Conservation (phyloP, 768 basidiomycete species). For the Auriscalpium orientale region DNA sequence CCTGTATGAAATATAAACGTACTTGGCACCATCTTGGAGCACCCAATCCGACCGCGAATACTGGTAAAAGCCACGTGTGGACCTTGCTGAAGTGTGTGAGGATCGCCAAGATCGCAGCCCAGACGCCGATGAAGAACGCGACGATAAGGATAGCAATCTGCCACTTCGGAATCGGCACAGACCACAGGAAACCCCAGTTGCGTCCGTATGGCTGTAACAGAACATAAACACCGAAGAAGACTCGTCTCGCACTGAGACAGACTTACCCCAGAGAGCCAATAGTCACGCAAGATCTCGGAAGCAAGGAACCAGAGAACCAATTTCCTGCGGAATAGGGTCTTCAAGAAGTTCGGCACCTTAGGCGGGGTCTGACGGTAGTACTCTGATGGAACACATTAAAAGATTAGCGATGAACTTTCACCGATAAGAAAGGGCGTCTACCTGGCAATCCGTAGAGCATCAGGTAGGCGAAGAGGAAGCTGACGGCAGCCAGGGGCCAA, state of each 20-base stretch:
- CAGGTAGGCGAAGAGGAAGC: constrained; percentile 71
- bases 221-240: background rate
- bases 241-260: background rate
- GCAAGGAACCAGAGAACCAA: constrained; percentile 93
- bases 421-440: constrained; percentile 22
- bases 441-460: constrained; percentile 86
- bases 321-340: constrained; percentile 83
- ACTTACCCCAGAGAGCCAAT: constrained; percentile 83
- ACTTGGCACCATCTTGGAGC: constrained; percentile 94
- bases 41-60: constrained; percentile 92
- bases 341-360: constrained; percentile 88
- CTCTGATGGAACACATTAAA: constrained; percentile 35
- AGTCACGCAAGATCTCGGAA: constrained; percentile 86
- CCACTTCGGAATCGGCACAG: constrained; percentile 73
- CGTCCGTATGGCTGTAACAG: constrained; percentile 72
- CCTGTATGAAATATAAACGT: constrained; percentile 10
- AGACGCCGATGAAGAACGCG: constrained; percentile 81
- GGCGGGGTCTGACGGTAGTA: constrained; percentile 91
- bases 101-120: constrained; percentile 66
- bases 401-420: background rate
- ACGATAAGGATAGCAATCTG: constrained; percentile 74
- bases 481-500: constrained; percentile 77
- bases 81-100: constrained; percentile 86
- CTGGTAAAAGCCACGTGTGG: constrained; percentile 91
- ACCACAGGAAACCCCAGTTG: constrained; percentile 94